Conservation (phyloP, 2,329 filamentous ascomycete species). For the Penicillium sp. region DNA sequence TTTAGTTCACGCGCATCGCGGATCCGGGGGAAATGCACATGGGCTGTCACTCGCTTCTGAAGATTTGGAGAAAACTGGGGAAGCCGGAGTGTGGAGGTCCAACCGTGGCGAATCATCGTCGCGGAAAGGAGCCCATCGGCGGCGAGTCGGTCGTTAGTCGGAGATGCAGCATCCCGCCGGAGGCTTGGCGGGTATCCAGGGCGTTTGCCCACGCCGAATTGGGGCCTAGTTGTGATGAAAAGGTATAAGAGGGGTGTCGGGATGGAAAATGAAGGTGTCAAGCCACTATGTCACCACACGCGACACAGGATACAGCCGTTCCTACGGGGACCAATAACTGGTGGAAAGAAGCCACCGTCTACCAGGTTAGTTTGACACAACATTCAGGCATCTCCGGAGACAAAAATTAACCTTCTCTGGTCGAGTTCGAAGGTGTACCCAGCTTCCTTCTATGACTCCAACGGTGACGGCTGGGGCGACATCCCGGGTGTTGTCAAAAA, state of each 20-base stretch:
- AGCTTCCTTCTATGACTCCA: slow-evolving; percentile 44
- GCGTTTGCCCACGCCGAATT: slow-evolving; percentile 1
- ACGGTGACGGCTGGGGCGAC: slow-evolving; percentile 57
- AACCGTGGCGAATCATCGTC: slow-evolving; percentile 1
- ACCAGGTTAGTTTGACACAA: slow-evolving; percentile 17
- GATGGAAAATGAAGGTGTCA: background rate
- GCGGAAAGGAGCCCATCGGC: slow-evolving; percentile 1
- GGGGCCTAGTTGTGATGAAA: background rate
- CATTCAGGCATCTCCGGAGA: background rate
- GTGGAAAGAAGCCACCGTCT: slow-evolving; percentile 33
- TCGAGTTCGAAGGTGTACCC: slow-evolving; percentile 17
- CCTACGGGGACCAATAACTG: slow-evolving; percentile 23
- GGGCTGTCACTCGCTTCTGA: background rate
- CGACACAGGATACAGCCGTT: slow-evolving; percentile 5
- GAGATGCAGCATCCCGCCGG: background rate
- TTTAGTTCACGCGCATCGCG: background rate
- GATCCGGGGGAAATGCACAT: slow-evolving; percentile 9
- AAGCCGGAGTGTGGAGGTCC: slow-evolving; percentile 5
- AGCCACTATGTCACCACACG: slow-evolving; percentile 15
- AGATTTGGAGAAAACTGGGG: slow-evolving; percentile 9
- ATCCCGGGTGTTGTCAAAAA: slow-evolving; percentile 55
- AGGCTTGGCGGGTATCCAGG: slow-evolving; percentile 4
- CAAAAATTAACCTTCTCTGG: background rate
- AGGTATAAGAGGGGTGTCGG: slow-evolving; percentile 1
- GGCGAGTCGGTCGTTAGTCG: slow-evolving; percentile 12